A percentile compares a stretch with the other conserved stretches of the same genome.
Evolutionary conservation across 371 early-diverging fungal species (phyloP).

Genomic region (Rhizopus microsporus): DNA sequence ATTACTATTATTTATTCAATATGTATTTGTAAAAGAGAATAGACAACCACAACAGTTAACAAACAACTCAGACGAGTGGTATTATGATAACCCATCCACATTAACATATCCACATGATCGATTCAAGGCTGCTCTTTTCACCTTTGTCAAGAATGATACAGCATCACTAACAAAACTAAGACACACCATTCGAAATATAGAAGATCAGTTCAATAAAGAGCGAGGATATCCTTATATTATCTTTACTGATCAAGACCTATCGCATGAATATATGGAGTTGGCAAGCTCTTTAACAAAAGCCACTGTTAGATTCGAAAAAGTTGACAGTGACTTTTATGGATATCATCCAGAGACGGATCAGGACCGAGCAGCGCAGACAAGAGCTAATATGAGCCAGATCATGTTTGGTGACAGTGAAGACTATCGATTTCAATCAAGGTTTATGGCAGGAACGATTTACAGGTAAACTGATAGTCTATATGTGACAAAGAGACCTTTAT

Average conservation of each 20-base stretch:
- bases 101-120: conserved; percentile 33
- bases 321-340: conserved; percentile 32
- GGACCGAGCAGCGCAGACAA: conserved; percentile 32
- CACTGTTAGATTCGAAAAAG: conserved; percentile 28
- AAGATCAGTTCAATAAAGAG: conserved; percentile 39
- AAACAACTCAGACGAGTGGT: conserved; percentile 12
- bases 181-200: conserved; percentile 38
- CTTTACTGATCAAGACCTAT: conserved; percentile 35
- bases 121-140: conserved; percentile 43
- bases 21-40: background rate
- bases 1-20: background rate
- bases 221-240: conserved; percentile 46
- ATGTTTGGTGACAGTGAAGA: conserved; percentile 48
- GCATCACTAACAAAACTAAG: conserved; percentile 32
- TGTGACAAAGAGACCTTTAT: background rate
- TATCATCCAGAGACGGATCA: conserved; percentile 28
- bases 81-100: conserved; percentile 21
- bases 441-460: conserved; percentile 44
- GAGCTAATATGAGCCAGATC: conserved; percentile 26
- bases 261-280: conserved; percentile 40
- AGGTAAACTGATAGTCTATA: conserved; percentile 20
- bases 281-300: conserved; percentile 27
- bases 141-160: conserved; percentile 41
- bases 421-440: conserved; percentile 46
- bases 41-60: background rate